Base-by-base conservation (phyloP, 2,329 filamentous ascomycete genomes). In the Ceratocystis huliohia region DNA sequence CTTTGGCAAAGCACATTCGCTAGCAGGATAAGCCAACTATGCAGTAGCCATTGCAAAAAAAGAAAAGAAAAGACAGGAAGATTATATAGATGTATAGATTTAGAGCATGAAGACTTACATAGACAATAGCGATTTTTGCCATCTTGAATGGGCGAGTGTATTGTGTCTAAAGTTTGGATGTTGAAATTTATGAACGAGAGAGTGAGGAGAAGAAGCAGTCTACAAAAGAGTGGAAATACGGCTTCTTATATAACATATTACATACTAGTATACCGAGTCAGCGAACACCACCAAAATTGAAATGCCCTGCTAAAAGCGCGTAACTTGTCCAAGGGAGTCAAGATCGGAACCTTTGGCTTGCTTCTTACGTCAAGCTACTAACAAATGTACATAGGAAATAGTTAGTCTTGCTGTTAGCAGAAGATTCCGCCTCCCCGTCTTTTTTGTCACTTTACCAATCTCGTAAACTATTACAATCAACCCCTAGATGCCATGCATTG, bases 71-170 rank as follows among this genome's bases (percentile, higher is more conserved):
- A 17, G 28, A 22, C 44, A 33, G 2, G 61, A 37, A 20, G n/a
- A 13, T 2, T n/a, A 5, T 48, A 64, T 66, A 53, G 62, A 65
- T 62, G 65, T 57, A 6, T 10, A 41, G 1, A 41, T 41, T 5
- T 5, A 5, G 53, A 63, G 63, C 65, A 56, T 66, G 53, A 61
- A 64, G 61, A 84, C 88, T 72, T 82, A 92, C 89, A 77, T 85
- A 95, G 76, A 96, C 85, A 78, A 96, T 94, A 72, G 91, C 91
- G 75, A 96, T 84, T 81, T 90, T 95, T 77, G 89, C 89, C 91
- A 96, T 95, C 73, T 68, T 68, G 61, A 66, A 56, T 37, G 41
- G 61, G 20, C 10, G 20, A 3, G 20, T 17, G 17, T 48, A 2
- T 13, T 22, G 48, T 22, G 17, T 20, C 1, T 53, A 22, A 13